Percentiles rank a stretch among this genome's conserved stretches.
These are phyloP conservation scores for Chrysoporthe deuterocubensis DNA, from an alignment of 2,329 filamentous ascomycete genomes.

Conservation along the genomic window DNA sequence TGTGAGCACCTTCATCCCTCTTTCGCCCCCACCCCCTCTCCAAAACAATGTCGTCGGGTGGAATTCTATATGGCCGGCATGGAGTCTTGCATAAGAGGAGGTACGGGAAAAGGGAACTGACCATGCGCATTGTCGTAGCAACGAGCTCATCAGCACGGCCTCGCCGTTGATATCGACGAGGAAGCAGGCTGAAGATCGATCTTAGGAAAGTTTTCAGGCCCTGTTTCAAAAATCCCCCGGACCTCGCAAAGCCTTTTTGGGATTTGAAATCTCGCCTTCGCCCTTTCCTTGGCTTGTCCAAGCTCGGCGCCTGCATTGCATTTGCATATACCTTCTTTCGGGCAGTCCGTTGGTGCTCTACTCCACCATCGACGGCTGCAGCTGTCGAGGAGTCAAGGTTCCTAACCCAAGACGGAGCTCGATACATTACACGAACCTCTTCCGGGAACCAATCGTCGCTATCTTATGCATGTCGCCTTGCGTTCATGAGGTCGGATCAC, in stretches of 20 bases:
- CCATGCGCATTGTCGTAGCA: conserved; percentile 25
- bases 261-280: conserved; percentile 14
- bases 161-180: conserved; percentile 22
- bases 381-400: conserved; percentile 40
- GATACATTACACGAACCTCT: conserved; percentile 28
- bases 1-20: conserved; percentile 21
- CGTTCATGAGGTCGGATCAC: conserved; percentile 47
- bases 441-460: conserved; percentile 44
- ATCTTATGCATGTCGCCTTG: conserved; percentile 54
- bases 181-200: conserved; percentile 22
- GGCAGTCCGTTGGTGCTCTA: conserved; percentile 36
- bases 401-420: conserved; percentile 36
- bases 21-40: not conserved
- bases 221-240: conserved; percentile 26
- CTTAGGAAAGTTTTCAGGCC: conserved; percentile 20
- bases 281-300: conserved; percentile 14
- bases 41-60: not conserved
- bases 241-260: conserved; percentile 19
- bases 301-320: conserved; percentile 28
- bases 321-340: conserved; percentile 37
- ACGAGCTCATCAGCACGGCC: conserved; percentile 23
- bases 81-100: conserved; percentile 20
- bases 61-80: conserved; percentile 6
- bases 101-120: conserved; percentile 26
- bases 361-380: conserved; percentile 36